phyloP scores from a whole-genome alignment of 2,329 filamentous ascomycete genomes.

The Trichoderma cornu-damae region DNA sequence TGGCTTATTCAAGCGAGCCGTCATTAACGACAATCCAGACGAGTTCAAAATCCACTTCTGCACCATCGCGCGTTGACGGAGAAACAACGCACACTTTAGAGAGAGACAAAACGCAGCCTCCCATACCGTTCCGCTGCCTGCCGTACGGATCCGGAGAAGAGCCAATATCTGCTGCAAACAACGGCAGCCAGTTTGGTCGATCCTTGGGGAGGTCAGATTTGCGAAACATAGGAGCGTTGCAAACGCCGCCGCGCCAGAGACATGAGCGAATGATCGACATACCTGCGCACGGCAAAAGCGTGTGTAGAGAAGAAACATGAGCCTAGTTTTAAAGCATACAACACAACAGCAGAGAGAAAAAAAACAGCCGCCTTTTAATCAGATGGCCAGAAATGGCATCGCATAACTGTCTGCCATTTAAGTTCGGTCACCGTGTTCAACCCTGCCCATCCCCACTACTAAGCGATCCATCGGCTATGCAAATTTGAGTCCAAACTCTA shows the following conservation, averaged over 20 bases:
- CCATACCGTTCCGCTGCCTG: constrained; percentile 1
- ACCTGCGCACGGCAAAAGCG: not conserved
- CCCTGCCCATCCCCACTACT: not conserved
- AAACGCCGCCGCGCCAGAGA: not conserved
- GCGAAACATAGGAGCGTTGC: not conserved
- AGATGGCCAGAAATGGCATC: not conserved
- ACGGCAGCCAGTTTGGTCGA: not conserved
- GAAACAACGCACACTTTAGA: constrained; percentile 9
- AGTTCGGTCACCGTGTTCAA: too few species aligned
- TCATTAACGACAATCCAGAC: not conserved
- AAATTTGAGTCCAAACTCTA: not conserved
- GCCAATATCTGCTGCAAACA: not conserved
- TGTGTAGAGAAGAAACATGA: not conserved
- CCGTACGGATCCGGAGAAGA: constrained; percentile 4
- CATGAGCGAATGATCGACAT: not conserved
- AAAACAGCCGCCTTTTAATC: not conserved
- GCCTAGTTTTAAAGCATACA: not conserved
- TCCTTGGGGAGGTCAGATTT: constrained; percentile 4
- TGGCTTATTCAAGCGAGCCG: not conserved
- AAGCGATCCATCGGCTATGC: not conserved
- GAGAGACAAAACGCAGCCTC: not conserved
- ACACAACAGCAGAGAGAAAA: too few species aligned
- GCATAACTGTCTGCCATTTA: not conserved
- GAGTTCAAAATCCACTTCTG: constrained; percentile 3
- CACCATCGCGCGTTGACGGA: not conserved